Conservation (phyloP, 257 asterid species). For the Nicotiana paniculata region DNA sequence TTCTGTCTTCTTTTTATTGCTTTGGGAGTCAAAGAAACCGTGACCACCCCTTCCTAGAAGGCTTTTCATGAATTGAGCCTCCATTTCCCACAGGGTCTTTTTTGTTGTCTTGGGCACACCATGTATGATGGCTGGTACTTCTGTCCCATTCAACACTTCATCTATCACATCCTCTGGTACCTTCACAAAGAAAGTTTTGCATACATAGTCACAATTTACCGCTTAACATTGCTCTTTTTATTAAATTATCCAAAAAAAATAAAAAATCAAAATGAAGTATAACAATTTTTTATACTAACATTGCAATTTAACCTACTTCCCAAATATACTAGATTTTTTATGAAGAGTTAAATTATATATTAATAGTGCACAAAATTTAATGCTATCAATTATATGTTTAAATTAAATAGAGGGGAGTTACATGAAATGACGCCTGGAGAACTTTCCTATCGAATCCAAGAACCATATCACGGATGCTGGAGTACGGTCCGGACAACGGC, state of each 20-base stretch:
- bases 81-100: conserved; percentile 23
- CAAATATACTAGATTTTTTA: too few relatives aligned
- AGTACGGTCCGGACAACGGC: conserved; percentile 43
- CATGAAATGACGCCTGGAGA: conserved; percentile 65
- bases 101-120: conserved; percentile 19
- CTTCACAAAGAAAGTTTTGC: conserved; percentile 16
- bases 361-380: too few relatives aligned
- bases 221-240: not conserved
- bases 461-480: conserved; percentile 57
- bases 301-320: too few relatives aligned
- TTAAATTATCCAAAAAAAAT: not conserved
- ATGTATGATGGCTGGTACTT: conserved; percentile 51
- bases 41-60: conserved; percentile 25
- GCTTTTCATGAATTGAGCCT: conserved; percentile 24
- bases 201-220: not conserved
- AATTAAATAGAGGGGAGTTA: not conserved
- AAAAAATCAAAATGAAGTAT: not conserved
- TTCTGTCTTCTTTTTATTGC: conserved; percentile 23
- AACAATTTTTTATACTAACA: too few relatives aligned
- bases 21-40: conserved; percentile 34
- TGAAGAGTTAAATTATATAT: too few relatives aligned
- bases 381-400: too few relatives aligned
- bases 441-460: conserved; percentile 67
- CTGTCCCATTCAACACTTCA: conserved; percentile 34
- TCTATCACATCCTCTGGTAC: conserved; percentile 51